Conservation (phyloP, 164 flowering plant species). For the grape (Vitis vinifera) region DNA sequence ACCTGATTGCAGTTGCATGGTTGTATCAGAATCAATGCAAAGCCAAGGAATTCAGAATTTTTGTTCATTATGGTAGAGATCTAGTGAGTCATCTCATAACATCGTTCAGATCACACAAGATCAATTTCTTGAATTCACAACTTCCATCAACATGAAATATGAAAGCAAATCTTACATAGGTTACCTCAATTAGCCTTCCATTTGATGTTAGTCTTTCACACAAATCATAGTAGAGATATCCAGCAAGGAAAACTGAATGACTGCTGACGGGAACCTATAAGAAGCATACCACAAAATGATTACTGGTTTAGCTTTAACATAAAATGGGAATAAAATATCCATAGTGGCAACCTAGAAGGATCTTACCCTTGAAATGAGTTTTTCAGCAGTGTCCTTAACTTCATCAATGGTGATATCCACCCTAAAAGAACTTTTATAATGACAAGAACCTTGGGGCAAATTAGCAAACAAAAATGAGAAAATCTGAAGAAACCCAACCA, state of each 20-base stretch:
- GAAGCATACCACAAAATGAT: constrained; percentile 2
- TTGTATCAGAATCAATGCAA: too few species aligned
- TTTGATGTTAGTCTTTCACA: constrained; percentile 52
- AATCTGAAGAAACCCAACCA: constrained; percentile 60
- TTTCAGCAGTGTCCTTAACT: constrained; percentile 46
- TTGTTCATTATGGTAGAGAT: too few species aligned
- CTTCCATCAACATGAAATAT: neutral
- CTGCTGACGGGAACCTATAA: constrained; percentile 47
- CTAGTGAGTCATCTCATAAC: too few species aligned
- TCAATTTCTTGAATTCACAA: too few species aligned
- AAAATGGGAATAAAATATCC: neutral
- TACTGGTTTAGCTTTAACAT: neutral
- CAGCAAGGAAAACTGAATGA: constrained; percentile 58
- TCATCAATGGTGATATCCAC: constrained; percentile 30
- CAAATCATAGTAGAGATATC: constrained; percentile 72
- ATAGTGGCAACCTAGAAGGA: constrained; percentile 1
- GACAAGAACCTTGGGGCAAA: constrained; percentile 16
- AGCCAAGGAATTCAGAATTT: too few species aligned
- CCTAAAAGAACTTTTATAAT: constrained; percentile 20
- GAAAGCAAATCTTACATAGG: neutral
- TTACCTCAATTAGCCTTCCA: constrained; percentile 75
- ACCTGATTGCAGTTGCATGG: too few species aligned
- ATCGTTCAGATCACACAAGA: too few species aligned
- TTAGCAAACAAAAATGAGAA: constrained; percentile 35
- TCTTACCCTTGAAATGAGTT: constrained; percentile 66